Evolutionary conservation across 176 grass and related monocot genomes (phyloP).

Genomic region (Oryza officinalis): DNA sequence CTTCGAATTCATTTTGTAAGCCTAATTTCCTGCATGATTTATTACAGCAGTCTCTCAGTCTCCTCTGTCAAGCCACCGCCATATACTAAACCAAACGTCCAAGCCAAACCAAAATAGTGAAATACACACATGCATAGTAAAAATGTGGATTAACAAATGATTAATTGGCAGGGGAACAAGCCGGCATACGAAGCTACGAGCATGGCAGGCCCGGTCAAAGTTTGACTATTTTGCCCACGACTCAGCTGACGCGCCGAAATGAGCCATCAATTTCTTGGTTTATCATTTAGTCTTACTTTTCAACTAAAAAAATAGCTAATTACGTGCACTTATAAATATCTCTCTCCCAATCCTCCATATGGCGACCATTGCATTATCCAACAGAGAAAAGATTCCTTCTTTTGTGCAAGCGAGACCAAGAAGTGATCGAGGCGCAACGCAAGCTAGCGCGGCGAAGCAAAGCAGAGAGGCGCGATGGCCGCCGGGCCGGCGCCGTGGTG

Average conservation of each 20-base stretch:
- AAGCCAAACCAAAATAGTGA: not conserved
- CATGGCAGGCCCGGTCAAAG: not conserved
- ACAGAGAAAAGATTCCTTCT: not conserved
- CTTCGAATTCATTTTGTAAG: not conserved
- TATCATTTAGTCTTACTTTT: not conserved
- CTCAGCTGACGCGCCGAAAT: not conserved
- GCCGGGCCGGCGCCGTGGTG: not conserved
- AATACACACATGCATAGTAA: too few relatives aligned
- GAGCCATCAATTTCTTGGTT: not conserved
- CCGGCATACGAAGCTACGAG: not conserved
- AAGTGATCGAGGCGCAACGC: not conserved
- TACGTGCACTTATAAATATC: not conserved
- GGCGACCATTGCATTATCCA: not conserved
- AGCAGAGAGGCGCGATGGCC: not conserved
- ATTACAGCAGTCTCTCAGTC: too few relatives aligned
- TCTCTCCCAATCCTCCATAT: not conserved
- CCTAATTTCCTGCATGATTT: not conserved
- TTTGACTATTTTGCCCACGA: not conserved
- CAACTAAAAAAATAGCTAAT: not conserved
- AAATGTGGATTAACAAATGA: not conserved
- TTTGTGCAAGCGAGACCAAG: not conserved
- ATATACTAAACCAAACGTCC: not conserved
- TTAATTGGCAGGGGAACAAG: not conserved
- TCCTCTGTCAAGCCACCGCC: too few relatives aligned
- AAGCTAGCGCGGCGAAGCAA: not conserved